These are phyloP conservation scores for Claviceps arundinis DNA, from an alignment of 2,329 filamentous ascomycete genomes.

Conservation along the genomic window DNA sequence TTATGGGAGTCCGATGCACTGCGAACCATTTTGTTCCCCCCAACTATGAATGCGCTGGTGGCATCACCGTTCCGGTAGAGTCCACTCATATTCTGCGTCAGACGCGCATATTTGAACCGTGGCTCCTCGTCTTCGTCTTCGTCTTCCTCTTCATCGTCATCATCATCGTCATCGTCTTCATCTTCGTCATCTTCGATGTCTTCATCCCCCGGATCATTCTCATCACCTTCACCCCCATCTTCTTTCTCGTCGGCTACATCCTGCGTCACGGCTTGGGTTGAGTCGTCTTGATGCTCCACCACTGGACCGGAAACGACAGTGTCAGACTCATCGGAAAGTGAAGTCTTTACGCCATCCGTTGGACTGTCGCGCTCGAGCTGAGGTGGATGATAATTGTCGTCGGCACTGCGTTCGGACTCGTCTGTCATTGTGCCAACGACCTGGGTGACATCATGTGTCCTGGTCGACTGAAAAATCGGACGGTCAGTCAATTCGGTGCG, in stretches of 20 bases:
- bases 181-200: conserved; percentile 23
- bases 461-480: background rate
- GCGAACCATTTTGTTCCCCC: conserved; percentile 89
- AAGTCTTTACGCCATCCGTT: background rate
- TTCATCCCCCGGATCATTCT: conserved; percentile 27
- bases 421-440: conserved; percentile 6
- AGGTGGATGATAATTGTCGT: background rate
- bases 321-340: background rate
- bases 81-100: conserved; percentile 66
- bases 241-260: conserved; percentile 15
- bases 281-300: background rate
- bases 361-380: background rate
- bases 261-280: background rate
- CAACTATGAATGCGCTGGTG: conserved; percentile 79
- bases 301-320: background rate
- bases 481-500: background rate
- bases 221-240: conserved; percentile 27
- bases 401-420: conserved; percentile 4
- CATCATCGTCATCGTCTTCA: conserved; percentile 35
- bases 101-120: conserved; percentile 77
- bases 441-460: conserved; percentile 3
- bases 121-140: conserved; percentile 91
- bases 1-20: background rate
- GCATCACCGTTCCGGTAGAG: conserved; percentile 93
- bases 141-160: conserved; percentile 54